Evolutionary conservation across 1,284 basidiomycete species (phyloP).

Genomic region (Hymenochaete sp.): DNA sequence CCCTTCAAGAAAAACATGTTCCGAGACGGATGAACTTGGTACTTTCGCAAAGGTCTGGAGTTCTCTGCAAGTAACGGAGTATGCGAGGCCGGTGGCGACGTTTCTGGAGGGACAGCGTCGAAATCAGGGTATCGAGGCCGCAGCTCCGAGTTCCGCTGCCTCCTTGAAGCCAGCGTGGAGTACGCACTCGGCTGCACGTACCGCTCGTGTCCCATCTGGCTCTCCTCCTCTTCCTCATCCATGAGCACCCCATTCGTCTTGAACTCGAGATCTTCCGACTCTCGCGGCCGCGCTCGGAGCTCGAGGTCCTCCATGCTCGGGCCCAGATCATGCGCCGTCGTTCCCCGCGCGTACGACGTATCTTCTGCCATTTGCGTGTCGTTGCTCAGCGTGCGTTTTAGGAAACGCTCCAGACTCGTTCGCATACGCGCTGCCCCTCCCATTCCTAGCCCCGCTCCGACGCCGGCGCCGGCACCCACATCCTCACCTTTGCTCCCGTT

Average conservation of each 20-base stretch:
- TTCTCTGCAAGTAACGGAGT: constrained; percentile 19
- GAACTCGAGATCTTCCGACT: constrained; percentile 12
- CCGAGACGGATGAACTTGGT: constrained; percentile 55
- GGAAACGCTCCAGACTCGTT: constrained; percentile 17
- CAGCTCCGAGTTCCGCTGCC: constrained; percentile 3
- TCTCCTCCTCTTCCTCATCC: constrained; percentile 15
- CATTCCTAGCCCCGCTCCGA: too few relatives aligned
- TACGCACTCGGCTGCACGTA: neutral
- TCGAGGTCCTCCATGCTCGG: constrained; percentile 12
- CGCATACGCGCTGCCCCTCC: too few relatives aligned
- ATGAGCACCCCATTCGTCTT: constrained; percentile 6
- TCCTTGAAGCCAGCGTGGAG: constrained; percentile 5
- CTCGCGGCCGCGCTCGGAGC: neutral
- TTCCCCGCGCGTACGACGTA: constrained; percentile 1
- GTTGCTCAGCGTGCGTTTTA: constrained; percentile 14
- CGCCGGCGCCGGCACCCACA: constrained; percentile 5
- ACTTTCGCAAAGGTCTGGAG: constrained; percentile 40
- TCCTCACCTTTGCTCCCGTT: constrained; percentile 6
- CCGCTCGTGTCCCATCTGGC: constrained; percentile 11
- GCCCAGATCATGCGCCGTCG: constrained; percentile 1
- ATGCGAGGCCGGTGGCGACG: constrained; percentile 2
- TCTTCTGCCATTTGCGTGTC: constrained; percentile 12
- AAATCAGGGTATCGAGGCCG: constrained; percentile 10
- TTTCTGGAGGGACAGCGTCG: constrained; percentile 9
- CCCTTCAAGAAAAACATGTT: constrained; percentile 74